Percentiles rank a stretch among this genome's conserved stretches.
These are phyloP conservation scores for Chiua sp. DNA, from an alignment of 1,284 basidiomycete species.

Conservation along the genomic window DNA sequence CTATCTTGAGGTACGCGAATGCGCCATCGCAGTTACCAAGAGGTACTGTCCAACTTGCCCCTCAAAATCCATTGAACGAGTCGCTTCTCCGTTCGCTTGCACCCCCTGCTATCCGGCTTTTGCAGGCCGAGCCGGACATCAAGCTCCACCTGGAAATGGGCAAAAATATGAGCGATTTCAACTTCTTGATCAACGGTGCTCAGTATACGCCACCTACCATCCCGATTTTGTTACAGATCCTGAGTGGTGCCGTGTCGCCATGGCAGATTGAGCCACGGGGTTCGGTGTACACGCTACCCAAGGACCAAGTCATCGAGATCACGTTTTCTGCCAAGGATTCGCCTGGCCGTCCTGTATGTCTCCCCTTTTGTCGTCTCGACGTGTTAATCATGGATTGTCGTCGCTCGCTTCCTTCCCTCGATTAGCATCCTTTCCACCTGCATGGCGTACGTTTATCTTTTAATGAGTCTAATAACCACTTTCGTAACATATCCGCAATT, in stretches of 20 bases:
- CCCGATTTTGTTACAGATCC: slow-evolving; percentile 52
- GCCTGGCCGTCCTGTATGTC: slow-evolving; percentile 36
- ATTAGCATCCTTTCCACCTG: slow-evolving; percentile 37
- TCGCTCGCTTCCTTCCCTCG: background rate
- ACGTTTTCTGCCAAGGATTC: slow-evolving; percentile 41
- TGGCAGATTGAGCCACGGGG: slow-evolving; percentile 46
- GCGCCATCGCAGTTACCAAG: slow-evolving; percentile 36
- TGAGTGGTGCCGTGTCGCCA: slow-evolving; percentile 45
- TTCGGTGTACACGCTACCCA: slow-evolving; percentile 44
- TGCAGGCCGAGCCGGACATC: slow-evolving; percentile 31
- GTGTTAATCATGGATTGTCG: background rate
- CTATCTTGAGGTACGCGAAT: slow-evolving; percentile 42
- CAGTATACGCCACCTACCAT: slow-evolving; percentile 41
- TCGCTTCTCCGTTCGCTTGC: slow-evolving; percentile 31
- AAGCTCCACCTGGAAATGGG: slow-evolving; percentile 30
- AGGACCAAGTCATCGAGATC: slow-evolving; percentile 48
- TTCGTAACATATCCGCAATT: background rate
- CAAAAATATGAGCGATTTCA: slow-evolving; percentile 21
- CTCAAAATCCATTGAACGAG: slow-evolving; percentile 30
- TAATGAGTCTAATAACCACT: background rate
- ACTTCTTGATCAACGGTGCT: slow-evolving; percentile 35
- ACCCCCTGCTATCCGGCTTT: slow-evolving; percentile 6
- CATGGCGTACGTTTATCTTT: background rate
- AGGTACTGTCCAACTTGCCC: slow-evolving; percentile 15
- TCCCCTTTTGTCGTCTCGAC: background rate